Evolutionary conservation across 2,329 filamentous ascomycete genomes (phyloP), one percentile per base, ranked within the genome.

Genomic region (Diaporthe amygdali): DNA sequence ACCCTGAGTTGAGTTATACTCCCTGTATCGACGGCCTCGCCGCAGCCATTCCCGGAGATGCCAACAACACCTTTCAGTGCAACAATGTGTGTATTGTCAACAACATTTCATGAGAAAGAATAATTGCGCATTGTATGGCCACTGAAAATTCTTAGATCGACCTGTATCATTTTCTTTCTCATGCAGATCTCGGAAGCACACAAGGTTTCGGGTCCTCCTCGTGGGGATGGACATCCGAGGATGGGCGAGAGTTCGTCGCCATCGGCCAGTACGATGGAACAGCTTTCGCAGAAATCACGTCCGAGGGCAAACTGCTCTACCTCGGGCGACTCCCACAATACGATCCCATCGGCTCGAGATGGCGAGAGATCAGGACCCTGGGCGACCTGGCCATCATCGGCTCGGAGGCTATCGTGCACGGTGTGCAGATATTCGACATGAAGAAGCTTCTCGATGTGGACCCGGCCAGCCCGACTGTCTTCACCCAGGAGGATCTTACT

Each of bases 381-480:
- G 78, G 79, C 69, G 78, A 78, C 77, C 78, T 80, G 71, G 78
- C 80, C 69, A 78, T 83, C 68, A 80, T 84, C 68, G 81, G 82
- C 44, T 79, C 78, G 74, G 82, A 84, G 73, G 84, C 86, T 41
- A 75, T 77, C 52, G 78, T 82, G 74, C 89, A 91, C 78, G 86
- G 87, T 41, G 85, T 91, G 56, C 89, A 91, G 79, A 85, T 91
- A 79, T 91, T 91, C 76, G 89, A 91, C 79, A 85, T 90, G 86
- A 85, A 82, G 75, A 90, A 87, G 81, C 81, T 89, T n/a, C 80
- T 87, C 68, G 79, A 80, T 46, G 76, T 89, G 71, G 81, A 85
- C 77, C 82, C 84, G 1, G 79, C 78, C 2, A 78, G 72, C 30
- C 85, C 85, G 12, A 79, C 79, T 22, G 82, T 77, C 49, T 88